phyloP scores from a whole-genome alignment of 2,329 filamentous ascomycete genomes.

The Beauveria varroae region DNA sequence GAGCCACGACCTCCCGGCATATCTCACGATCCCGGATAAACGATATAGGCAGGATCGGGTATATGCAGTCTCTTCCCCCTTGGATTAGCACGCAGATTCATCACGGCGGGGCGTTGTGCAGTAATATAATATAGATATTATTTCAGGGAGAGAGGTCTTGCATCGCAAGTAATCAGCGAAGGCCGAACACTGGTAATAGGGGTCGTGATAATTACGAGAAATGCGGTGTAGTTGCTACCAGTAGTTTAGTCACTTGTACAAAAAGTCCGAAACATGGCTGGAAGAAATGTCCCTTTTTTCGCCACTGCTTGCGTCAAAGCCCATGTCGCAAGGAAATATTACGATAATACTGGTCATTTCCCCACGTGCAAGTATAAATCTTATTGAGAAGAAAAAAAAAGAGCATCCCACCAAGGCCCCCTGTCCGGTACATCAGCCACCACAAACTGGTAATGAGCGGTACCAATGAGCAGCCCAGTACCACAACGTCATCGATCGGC shows the following conservation, averaged over 20 bases:
- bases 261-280: constrained; percentile 2
- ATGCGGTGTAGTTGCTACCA: background rate
- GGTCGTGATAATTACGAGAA: background rate
- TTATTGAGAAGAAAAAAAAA: background rate
- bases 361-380: background rate
- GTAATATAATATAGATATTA: background rate
- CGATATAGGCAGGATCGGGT: background rate
- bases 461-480: background rate
- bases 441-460: background rate
- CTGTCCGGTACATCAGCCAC: background rate
- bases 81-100: background rate
- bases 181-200: background rate
- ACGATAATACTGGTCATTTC: background rate
- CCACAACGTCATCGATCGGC: constrained; percentile 9
- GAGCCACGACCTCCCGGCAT: background rate
- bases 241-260: background rate
- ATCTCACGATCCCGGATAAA: constrained; percentile 1
- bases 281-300: background rate
- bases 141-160: too few species aligned
- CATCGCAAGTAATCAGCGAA: too few species aligned
- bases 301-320: constrained; percentile 1
- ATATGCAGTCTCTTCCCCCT: background rate
- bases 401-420: background rate
- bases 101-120: constrained; percentile 1
- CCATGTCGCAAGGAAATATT: background rate